Evolutionary conservation across 345 rosid species (phyloP), one percentile per base, ranked within the genome.

Genomic region (Gossypium mustelinum): DNA sequence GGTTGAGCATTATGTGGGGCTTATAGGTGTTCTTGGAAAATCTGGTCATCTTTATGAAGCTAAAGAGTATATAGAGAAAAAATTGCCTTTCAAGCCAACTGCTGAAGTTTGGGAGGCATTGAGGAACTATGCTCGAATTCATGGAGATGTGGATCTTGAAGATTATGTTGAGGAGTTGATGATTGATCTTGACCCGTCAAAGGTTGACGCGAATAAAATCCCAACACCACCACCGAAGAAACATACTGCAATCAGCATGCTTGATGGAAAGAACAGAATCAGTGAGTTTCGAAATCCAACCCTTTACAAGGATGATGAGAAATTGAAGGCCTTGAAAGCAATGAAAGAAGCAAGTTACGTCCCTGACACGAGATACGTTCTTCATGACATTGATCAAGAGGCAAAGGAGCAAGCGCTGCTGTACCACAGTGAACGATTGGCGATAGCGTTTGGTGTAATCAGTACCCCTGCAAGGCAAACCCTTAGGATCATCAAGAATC

Each of bases 381-480:
- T 91, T 64, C 97, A 91, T 60, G 94, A 89, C 76, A 89, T 91
- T 34, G 97, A 91, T 78, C 88, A 91, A 75, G 94, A 91, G 81
- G 97, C 97, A 0, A 91, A 91, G 79, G 92, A 91, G 76, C 94
- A 91, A 73, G 89, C 94, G 5, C 76, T 91, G 79, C 79, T 89
- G n/a, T 89, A 89, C 75, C 97, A 91, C 72, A 89, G 94, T 59
- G 94, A 91, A 77, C 84, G 94, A 67, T 70, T 91, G 86, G 92
- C 97, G 27, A 91, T 91, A 82, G 97, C 97, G 13, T 91, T 83
- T 61, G 97, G 97, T 72, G 87, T 91, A 10, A 91, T 91, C 68
- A 84, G 87, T 66, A 91, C 97, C 4, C 94, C 94, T 0, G 87
- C 92, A 1, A 78, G 97, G 78, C 84, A 85, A 45, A 76, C 89